Evolutionary conservation across 1,284 basidiomycete genomes (phyloP).

Genomic region (Cystobasidium sp.): DNA sequence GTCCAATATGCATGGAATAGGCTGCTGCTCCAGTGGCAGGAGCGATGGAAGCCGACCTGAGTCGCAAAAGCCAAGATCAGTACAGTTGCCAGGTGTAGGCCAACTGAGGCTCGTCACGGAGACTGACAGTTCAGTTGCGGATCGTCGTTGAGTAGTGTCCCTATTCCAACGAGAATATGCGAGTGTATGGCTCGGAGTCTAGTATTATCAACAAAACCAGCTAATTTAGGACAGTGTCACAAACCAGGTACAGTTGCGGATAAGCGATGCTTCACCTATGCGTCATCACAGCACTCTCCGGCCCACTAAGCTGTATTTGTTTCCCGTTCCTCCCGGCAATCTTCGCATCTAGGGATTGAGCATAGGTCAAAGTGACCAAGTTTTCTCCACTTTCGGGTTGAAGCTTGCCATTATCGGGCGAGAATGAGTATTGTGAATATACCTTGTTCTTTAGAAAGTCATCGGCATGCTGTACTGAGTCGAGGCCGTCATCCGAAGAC

Average conservation of each 20-base stretch:
- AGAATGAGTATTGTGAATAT: background rate
- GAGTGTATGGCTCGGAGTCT: slow-evolving; percentile 73
- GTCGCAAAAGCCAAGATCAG: slow-evolving; percentile 61
- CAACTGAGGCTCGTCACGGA: background rate
- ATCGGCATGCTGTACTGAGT: background rate
- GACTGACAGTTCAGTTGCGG: slow-evolving; percentile 85
- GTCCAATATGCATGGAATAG: slow-evolving; percentile 85
- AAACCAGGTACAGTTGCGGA: background rate
- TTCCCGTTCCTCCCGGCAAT: slow-evolving; percentile 76
- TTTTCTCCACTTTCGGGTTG: background rate
- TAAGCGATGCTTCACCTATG: slow-evolving; percentile 69
- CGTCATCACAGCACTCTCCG: slow-evolving; percentile 91
- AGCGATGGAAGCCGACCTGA: slow-evolving; percentile 59
- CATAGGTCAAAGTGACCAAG: slow-evolving; percentile 82
- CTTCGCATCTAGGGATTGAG: slow-evolving; percentile 91
- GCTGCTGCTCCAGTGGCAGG: slow-evolving; percentile 59
- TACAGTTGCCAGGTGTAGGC: slow-evolving; percentile 57
- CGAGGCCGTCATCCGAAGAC: too few species aligned
- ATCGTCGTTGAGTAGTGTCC: slow-evolving; percentile 87
- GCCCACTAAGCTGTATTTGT: slow-evolving; percentile 81
- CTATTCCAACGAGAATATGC: slow-evolving; percentile 87
- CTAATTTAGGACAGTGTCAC: slow-evolving; percentile 1
- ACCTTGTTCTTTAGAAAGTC: background rate
- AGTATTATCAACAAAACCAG: slow-evolving; percentile 65
- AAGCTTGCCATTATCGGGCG: background rate